Percentiles rank a stretch among this genome's conserved stretches.
Conservation (phyloP, 2,329 filamentous ascomycete species). For the Nothophoma quercina region DNA sequence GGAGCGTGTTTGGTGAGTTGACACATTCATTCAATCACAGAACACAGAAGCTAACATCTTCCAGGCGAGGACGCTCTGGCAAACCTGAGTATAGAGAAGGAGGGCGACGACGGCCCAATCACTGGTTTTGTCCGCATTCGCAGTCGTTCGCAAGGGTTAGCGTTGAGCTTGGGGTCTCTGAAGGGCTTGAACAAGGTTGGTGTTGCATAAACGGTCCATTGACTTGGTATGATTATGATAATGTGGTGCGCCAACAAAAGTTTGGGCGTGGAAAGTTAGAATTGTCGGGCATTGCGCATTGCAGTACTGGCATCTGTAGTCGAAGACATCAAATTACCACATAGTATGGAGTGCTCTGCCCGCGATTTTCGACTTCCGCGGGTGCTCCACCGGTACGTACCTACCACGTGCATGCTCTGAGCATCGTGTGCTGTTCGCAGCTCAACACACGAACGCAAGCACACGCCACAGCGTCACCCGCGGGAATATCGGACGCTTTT, state of each 20-base stretch:
- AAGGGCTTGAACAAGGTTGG: conserved; percentile 79
- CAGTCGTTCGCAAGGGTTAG: conserved; percentile 93
- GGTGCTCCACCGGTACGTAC: not conserved
- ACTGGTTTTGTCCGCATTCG: conserved; percentile 98
- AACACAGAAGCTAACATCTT: conserved; percentile 16
- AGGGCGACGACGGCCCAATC: conserved; percentile 92
- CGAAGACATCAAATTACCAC: conserved; percentile 5
- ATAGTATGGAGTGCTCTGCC: not conserved
- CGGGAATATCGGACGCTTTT: not conserved
- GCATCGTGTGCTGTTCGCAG: not conserved
- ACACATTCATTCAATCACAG: not conserved
- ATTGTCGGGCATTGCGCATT: not conserved
- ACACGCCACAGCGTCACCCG: conserved; percentile 16
- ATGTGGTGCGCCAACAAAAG: conserved; percentile 9
- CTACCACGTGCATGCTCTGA: conserved; percentile 1
- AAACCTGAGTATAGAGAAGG: conserved; percentile 97
- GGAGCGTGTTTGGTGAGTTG: conserved; percentile 94
- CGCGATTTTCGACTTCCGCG: not conserved
- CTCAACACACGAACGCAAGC: not conserved
- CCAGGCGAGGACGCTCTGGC: conserved; percentile 96
- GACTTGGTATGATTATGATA: conserved; percentile 11
- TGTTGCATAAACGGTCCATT: conserved; percentile 27
- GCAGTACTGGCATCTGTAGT: conserved; percentile 7
- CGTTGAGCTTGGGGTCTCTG: conserved; percentile 88
- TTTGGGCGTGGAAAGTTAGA: conserved; percentile 1